phyloP scores from a whole-genome alignment of 495 filamentous ascomycete species.

The Aspergillus baeticus region DNA sequence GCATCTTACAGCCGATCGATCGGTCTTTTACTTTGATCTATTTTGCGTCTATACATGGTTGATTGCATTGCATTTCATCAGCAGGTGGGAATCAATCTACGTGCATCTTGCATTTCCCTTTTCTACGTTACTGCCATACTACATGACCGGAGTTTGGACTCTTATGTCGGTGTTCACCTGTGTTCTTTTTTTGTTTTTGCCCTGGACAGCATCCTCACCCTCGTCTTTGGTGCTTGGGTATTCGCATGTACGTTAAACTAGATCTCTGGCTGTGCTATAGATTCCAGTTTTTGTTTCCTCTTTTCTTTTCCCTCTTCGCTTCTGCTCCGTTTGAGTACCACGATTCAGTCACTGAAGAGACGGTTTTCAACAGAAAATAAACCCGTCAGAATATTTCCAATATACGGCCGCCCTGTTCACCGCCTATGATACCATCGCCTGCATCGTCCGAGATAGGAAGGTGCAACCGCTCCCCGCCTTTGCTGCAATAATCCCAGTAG shows the following conservation, averaged over 20 bases:
- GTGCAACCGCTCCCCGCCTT: not conserved
- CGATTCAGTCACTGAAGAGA: too few species aligned
- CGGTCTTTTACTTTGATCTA: not conserved
- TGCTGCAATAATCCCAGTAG: too few species aligned
- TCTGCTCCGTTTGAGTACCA: too few species aligned
- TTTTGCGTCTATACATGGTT: not conserved
- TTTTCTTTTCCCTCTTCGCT: not conserved
- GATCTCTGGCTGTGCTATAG: slow-evolving; percentile 4
- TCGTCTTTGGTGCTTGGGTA: not conserved
- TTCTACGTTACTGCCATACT: slow-evolving; percentile 1
- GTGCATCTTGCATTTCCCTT: slow-evolving; percentile 12
- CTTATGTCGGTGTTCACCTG: not conserved
- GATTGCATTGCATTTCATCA: slow-evolving; percentile 12
- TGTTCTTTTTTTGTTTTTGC: not conserved
- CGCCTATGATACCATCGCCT: slow-evolving; percentile 7
- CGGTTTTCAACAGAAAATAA: not conserved
- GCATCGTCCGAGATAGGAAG: not conserved
- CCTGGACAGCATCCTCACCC: not conserved
- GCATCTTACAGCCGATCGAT: not conserved
- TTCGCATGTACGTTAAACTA: slow-evolving; percentile 1
- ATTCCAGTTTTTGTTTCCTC: not conserved
- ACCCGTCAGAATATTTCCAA: not conserved
- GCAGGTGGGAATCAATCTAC: slow-evolving; percentile 10
- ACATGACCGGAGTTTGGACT: slow-evolving; percentile 13
- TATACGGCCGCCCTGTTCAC: not conserved